These are phyloP conservation scores for Cryptosporidium canis DNA, from an alignment of 169 alveolate genomes.

Conservation along the genomic window DNA sequence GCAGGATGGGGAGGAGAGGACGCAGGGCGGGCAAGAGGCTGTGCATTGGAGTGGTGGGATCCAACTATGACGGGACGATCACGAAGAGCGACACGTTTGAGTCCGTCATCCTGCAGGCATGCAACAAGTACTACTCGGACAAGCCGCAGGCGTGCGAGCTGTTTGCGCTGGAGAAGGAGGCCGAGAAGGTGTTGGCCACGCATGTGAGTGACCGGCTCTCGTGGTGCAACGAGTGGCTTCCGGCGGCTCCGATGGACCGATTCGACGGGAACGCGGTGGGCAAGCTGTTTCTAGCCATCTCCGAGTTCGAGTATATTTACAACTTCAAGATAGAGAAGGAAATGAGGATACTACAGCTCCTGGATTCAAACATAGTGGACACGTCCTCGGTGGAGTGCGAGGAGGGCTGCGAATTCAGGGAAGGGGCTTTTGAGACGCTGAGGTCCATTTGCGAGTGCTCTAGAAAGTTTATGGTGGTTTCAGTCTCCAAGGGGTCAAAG, in stretches of 20 bases:
- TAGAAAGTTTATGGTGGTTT: conserved; percentile 13
- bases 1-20: neutral
- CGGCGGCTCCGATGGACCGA: conserved; percentile 13
- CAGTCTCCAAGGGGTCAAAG: conserved; percentile 35
- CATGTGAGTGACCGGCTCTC: conserved; percentile 18
- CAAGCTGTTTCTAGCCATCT: conserved; percentile 53
- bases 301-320: conserved; percentile 52
- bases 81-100: conserved; percentile 44
- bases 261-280: conserved; percentile 35
- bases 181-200: neutral
- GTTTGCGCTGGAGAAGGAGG: neutral
- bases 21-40: neutral
- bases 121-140: conserved; percentile 33
- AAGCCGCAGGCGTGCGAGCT: conserved; percentile 7
- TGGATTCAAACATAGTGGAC: conserved; percentile 29
- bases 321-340: conserved; percentile 66
- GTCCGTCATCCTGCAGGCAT: conserved; percentile 32
- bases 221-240: conserved; percentile 60
- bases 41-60: conserved; percentile 21
- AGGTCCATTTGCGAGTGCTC: neutral
- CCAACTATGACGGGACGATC: conserved; percentile 63
- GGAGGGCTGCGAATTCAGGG: conserved; percentile 67
- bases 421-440: conserved; percentile 45
- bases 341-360: conserved; percentile 12
- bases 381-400: neutral